phyloP scores from a whole-genome alignment of 768 basidiomycete species.

The Gloeopeniophorella convolvens region DNA sequence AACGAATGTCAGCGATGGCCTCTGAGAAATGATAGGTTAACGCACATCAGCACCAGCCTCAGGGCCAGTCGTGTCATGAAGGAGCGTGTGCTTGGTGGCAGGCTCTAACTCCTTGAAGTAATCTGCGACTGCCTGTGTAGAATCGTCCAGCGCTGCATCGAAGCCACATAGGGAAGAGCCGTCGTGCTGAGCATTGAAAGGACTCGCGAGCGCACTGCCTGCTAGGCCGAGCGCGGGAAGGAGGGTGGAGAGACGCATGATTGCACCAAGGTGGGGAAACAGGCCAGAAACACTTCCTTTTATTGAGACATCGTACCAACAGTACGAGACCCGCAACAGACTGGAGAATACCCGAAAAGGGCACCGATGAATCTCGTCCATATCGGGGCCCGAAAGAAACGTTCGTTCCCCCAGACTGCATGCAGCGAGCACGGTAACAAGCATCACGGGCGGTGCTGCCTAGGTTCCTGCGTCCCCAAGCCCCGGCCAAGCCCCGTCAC shows the following conservation, averaged over 20 bases:
- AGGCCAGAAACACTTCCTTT: neutral
- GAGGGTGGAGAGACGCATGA: slow-evolving; percentile 6
- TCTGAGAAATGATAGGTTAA: neutral
- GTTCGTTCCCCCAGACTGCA: no score
- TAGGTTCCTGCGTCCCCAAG: no score
- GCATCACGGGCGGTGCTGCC: no score
- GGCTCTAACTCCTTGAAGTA: slow-evolving; percentile 12
- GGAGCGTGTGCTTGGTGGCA: neutral
- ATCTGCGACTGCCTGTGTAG: neutral
- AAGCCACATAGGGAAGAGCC: no score
- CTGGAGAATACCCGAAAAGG: no score
- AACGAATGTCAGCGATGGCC: neutral
- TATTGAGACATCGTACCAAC: neutral
- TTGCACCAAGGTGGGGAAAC: neutral
- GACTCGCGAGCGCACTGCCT: neutral
- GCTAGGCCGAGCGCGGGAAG: slow-evolving; percentile 1
- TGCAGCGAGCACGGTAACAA: no score
- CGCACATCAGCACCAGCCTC: slow-evolving; percentile 15
- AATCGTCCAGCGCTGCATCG: no score
- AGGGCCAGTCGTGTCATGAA: slow-evolving; percentile 15
- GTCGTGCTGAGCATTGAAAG: slow-evolving; percentile 1
- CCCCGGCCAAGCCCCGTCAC: no score
- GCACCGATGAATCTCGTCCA: no score
- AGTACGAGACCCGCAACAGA: no score
- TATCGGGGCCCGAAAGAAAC: no score